These are phyloP conservation scores for Phaeosphaeriaceae sp. DNA, from an alignment of 2,329 filamentous ascomycete species.

Conservation along the genomic window DNA sequence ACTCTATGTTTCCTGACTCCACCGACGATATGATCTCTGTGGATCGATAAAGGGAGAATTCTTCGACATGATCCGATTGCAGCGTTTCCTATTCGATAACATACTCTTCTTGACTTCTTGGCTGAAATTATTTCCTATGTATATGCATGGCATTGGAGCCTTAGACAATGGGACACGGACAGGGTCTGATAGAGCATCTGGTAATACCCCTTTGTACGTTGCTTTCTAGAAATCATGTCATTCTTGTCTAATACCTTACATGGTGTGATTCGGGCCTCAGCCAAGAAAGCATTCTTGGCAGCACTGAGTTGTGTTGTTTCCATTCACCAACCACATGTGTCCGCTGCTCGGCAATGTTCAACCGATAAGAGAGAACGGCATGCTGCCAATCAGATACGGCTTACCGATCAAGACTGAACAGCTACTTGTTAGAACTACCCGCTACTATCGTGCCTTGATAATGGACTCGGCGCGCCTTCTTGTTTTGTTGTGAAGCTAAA, in stretches of 20 bases:
- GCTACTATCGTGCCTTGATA: neutral
- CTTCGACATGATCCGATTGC: neutral
- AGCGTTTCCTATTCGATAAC: neutral
- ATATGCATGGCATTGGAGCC: conserved; percentile 13
- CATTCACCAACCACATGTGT: neutral
- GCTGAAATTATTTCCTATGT: neutral
- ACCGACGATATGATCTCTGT: conserved; percentile 3
- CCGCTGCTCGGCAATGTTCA: neutral
- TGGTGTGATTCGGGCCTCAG: neutral
- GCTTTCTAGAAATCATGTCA: conserved; percentile 4
- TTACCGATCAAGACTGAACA: neutral
- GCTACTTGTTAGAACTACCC: neutral
- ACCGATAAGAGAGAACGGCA: neutral
- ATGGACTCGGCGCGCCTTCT: neutral
- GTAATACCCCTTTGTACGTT: conserved; percentile 22
- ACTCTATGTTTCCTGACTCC: conserved; percentile 15
- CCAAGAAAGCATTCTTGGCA: neutral
- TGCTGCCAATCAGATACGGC: neutral
- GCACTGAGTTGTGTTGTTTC: neutral
- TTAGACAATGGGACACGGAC: conserved; percentile 1
- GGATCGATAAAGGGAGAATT: neutral
- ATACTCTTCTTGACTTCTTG: neutral
- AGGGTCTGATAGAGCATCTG: conserved; percentile 14
- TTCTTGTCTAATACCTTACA: neutral
- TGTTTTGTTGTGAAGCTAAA: conserved; percentile 1